Evolutionary conservation across 352 stramenopile species (phyloP).

Genomic region (Elongisporangium prolatum): DNA sequence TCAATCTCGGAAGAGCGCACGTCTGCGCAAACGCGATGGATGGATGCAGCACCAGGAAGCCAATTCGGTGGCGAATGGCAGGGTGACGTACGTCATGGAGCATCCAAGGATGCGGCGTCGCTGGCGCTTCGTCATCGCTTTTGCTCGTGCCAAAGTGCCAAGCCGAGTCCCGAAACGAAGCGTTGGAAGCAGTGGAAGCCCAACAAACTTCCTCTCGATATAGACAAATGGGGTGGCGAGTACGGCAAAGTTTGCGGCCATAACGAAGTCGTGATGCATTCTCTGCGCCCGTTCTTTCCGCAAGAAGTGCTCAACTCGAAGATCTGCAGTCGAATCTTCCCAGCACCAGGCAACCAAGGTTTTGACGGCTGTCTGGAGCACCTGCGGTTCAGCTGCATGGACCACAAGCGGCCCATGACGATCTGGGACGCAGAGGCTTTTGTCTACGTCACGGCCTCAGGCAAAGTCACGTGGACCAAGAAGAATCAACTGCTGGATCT

Average conservation of each 20-base stretch:
- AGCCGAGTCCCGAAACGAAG: background rate
- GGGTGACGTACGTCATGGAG: conserved; percentile 63
- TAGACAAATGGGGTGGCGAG: conserved; percentile 69
- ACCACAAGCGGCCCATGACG: conserved; percentile 47
- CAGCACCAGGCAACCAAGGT: conserved; percentile 82
- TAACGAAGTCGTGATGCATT: conserved; percentile 89
- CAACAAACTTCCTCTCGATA: conserved; percentile 67
- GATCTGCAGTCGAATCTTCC: conserved; percentile 70
- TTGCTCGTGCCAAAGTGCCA: conserved; percentile 15
- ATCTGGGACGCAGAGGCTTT: conserved; percentile 85
- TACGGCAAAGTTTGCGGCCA: conserved; percentile 86
- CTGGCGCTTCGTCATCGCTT: conserved; percentile 41
- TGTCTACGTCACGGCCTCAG: conserved; percentile 46
- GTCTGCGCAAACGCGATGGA: conserved; percentile 79
- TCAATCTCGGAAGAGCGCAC: conserved; percentile 50
- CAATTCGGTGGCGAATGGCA: conserved; percentile 58
- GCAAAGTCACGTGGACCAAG: conserved; percentile 41
- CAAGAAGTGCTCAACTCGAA: conserved; percentile 88
- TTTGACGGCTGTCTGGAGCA: conserved; percentile 90
- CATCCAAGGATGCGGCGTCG: conserved; percentile 69
- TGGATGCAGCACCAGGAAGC: conserved; percentile 52
- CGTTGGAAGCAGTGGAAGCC: conserved; percentile 54
- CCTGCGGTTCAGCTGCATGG: conserved; percentile 56
- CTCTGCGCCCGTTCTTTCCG: conserved; percentile 78
- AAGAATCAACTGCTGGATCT: conserved; percentile 70